Percentiles rank a stretch among this genome's conserved stretches.
These are phyloP conservation scores for Botrytis sinoallii DNA, from an alignment of 2,329 filamentous ascomycete genomes.

Conservation along the genomic window DNA sequence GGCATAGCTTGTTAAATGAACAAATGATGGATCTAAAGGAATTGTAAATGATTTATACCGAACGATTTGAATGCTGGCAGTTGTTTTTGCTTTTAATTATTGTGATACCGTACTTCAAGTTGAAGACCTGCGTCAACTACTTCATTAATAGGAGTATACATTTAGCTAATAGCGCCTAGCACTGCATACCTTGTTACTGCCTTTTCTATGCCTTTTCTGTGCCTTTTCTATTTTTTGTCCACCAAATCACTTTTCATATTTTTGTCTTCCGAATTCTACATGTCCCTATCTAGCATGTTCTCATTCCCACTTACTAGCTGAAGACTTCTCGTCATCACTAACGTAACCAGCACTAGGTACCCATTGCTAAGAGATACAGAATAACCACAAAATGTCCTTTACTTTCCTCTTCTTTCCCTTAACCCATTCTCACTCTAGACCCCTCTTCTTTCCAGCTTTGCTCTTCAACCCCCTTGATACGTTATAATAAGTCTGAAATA, in stretches of 20 bases:
- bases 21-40: neutral
- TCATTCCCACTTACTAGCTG: neutral
- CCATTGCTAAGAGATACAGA: neutral
- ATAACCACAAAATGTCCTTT: neutral
- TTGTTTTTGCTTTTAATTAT: neutral
- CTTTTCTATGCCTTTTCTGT: neutral
- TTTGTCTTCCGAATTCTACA: neutral
- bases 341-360: neutral
- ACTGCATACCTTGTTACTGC: neutral
- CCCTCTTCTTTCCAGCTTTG: neutral
- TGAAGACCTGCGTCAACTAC: neutral
- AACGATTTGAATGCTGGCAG: neutral
- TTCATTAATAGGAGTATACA: neutral
- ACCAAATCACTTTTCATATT: neutral
- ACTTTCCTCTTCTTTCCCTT: neutral
- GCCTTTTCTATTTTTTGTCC: neutral
- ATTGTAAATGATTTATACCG: constrained; percentile 3
- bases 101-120: neutral
- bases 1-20: neutral
- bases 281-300: neutral
- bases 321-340: neutral
- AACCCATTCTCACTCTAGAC: neutral
- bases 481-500: neutral
- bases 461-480: neutral
- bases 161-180: too few species aligned